phyloP scores from a whole-genome alignment of 2,329 filamentous ascomycete species.

The Phialemonium atrogriseum region DNA sequence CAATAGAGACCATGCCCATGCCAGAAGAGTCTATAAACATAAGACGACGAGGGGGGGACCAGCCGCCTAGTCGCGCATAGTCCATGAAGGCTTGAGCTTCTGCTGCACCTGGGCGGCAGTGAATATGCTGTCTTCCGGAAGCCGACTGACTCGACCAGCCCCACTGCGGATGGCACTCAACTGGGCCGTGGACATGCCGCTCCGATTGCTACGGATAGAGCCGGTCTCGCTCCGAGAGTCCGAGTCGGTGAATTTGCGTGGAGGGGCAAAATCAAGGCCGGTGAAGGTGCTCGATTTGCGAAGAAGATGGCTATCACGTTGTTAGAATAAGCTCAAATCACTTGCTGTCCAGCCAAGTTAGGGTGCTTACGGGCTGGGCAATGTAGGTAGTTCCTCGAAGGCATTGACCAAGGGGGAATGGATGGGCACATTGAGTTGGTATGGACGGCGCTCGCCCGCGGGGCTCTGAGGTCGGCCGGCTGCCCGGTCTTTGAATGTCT shows the following conservation, averaged over 20 bases:
- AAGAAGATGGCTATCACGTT: constrained; percentile 49
- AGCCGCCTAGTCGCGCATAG: constrained; percentile 32
- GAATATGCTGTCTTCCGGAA: constrained; percentile 76
- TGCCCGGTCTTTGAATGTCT: constrained; percentile 55
- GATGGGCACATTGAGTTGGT: constrained; percentile 62
- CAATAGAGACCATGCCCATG: too few relatives aligned
- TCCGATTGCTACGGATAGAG: constrained; percentile 64
- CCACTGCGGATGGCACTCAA: constrained; percentile 67
- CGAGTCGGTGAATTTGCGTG: constrained; percentile 60
- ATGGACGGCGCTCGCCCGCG: constrained; percentile 59
- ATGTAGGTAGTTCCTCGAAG: constrained; percentile 75
- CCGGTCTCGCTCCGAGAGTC: constrained; percentile 57
- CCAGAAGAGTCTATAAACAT: too few relatives aligned
- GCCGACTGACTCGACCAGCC: constrained; percentile 76
- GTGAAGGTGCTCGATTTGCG: constrained; percentile 75
- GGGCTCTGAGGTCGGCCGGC: constrained; percentile 61
- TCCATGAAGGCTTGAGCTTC: constrained; percentile 52
- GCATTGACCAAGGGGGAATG: constrained; percentile 74
- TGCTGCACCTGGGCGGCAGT: constrained; percentile 59
- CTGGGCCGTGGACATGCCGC: constrained; percentile 65
- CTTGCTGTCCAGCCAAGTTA: too few relatives aligned
- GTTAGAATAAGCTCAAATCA: too few relatives aligned
- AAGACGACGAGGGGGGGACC: neutral
- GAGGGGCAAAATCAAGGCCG: constrained; percentile 71
- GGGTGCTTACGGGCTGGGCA: constrained; percentile 81